These are phyloP conservation scores for Phialophora verrucosa DNA, from an alignment of 2,329 filamentous ascomycete species.

Conservation along the genomic window DNA sequence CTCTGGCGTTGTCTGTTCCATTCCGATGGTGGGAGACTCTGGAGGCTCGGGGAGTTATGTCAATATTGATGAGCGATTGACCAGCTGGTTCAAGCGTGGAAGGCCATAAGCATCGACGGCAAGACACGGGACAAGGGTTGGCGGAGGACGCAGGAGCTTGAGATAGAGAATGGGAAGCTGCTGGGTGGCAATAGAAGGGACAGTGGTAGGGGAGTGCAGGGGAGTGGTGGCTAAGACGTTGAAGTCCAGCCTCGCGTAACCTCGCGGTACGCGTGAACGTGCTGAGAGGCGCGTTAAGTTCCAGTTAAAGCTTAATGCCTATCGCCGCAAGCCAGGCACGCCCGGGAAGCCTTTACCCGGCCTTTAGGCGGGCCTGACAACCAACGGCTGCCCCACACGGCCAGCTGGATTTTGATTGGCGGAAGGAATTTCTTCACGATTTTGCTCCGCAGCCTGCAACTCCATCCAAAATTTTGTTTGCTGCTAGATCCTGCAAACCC, in stretches of 20 bases:
- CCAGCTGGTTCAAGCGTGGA: not conserved
- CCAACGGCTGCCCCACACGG: not conserved
- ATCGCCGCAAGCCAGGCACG: no score
- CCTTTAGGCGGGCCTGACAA: not conserved
- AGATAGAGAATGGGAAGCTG: not conserved
- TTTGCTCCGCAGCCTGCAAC: not conserved
- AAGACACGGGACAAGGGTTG: not conserved
- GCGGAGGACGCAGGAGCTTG: not conserved
- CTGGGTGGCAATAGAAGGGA: not conserved
- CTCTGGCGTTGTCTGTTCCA: conserved; percentile 37
- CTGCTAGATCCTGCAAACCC: not conserved
- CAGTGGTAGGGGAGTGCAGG: not conserved
- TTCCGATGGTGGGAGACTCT: conserved; percentile 5
- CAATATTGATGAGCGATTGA: not conserved
- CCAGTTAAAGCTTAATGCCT: not conserved
- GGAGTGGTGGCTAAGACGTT: not conserved
- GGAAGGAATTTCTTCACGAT: not conserved
- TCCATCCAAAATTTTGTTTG: conserved; percentile 1
- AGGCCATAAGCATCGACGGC: not conserved
- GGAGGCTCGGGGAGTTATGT: not conserved
- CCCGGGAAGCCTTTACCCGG: not conserved
- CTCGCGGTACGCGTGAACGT: not conserved
- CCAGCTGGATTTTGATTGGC: not conserved
- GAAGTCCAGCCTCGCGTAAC: conserved; percentile 2
- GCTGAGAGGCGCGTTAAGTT: not conserved